These are phyloP conservation scores for Alternaria ventricosa DNA, from an alignment of 2,329 filamentous ascomycete genomes.

Conservation along the genomic window DNA sequence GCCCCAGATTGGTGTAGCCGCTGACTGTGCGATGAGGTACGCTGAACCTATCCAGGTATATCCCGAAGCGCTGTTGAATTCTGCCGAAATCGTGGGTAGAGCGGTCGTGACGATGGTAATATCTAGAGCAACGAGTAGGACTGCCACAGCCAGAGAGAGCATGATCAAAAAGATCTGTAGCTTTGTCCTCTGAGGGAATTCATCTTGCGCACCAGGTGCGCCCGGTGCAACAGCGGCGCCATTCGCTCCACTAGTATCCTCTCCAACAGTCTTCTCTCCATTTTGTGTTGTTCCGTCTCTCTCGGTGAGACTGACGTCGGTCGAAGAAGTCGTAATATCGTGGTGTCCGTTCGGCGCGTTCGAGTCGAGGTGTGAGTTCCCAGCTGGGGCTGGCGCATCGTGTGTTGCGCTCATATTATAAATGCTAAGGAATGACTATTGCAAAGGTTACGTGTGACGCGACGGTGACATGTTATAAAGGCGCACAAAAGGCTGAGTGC, in stretches of 20 bases:
- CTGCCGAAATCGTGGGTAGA: slow-evolving; percentile 64
- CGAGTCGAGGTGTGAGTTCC: not conserved
- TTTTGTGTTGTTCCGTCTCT: slow-evolving; percentile 10
- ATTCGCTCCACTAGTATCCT: slow-evolving; percentile 5
- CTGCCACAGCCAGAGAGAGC: slow-evolving; percentile 58
- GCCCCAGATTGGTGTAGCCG: slow-evolving; percentile 64
- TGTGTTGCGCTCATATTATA: slow-evolving; percentile 12
- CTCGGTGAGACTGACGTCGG: slow-evolving; percentile 18
- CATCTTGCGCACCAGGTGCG: slow-evolving; percentile 24
- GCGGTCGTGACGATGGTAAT: slow-evolving; percentile 69
- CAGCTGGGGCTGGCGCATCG: slow-evolving; percentile 1
- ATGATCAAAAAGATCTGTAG: slow-evolving; percentile 58
- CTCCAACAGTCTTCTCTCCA: slow-evolving; percentile 1
- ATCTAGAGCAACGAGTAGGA: slow-evolving; percentile 67
- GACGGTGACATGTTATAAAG: slow-evolving; percentile 4
- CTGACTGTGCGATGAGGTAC: slow-evolving; percentile 58
- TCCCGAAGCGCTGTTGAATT: slow-evolving; percentile 58
- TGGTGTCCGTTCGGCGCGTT: slow-evolving; percentile 17
- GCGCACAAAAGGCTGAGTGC: not conserved
- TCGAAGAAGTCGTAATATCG: slow-evolving; percentile 22
- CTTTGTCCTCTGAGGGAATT: slow-evolving; percentile 43
- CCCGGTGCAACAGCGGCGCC: slow-evolving; percentile 15
- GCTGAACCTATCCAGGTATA: slow-evolving; percentile 63
- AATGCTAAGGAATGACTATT: not conserved
- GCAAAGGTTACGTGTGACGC: not conserved